These are phyloP conservation scores for Bonnemaisonia californica DNA, from an alignment of 31 red algal species.

Conservation along the genomic window DNA sequence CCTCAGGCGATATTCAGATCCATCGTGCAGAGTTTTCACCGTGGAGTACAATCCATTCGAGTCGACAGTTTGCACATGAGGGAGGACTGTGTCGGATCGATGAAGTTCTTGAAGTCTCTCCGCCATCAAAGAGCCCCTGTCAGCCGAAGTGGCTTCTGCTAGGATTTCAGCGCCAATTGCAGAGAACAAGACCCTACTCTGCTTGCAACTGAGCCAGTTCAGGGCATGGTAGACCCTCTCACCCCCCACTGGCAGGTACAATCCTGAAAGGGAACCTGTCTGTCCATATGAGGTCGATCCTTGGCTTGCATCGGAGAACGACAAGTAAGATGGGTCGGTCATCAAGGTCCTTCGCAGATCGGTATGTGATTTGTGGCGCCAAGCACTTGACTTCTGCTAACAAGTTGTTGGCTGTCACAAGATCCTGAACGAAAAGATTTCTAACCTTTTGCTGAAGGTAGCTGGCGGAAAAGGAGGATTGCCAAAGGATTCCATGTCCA, in stretches of 20 bases:
- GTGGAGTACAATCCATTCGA: constrained; percentile 24
- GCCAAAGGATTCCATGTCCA: background rate
- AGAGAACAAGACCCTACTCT: constrained; percentile 4
- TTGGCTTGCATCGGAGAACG: constrained; percentile 10
- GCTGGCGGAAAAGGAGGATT: background rate
- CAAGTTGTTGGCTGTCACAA: background rate
- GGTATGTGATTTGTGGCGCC: background rate
- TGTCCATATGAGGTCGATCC: background rate
- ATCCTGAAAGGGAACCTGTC: constrained; percentile 9
- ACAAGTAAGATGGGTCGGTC: background rate
- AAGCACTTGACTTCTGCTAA: background rate
- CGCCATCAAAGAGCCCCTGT: constrained; percentile 4
- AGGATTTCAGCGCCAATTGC: constrained; percentile 32
- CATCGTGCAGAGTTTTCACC: constrained; percentile 2
- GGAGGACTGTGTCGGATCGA: background rate
- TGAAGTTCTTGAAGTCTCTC: background rate
- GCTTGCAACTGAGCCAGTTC: constrained; percentile 1
- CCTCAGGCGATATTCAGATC: constrained; percentile 3
- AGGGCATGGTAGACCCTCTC: background rate
- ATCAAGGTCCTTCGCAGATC: background rate
- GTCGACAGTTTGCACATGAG: background rate
- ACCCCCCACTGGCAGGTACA: background rate
- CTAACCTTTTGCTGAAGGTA: background rate
- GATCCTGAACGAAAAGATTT: background rate
- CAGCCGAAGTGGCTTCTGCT: background rate